Conservation (phyloP, 805 yeast genomes). For the Ascoidea asiatica region DNA sequence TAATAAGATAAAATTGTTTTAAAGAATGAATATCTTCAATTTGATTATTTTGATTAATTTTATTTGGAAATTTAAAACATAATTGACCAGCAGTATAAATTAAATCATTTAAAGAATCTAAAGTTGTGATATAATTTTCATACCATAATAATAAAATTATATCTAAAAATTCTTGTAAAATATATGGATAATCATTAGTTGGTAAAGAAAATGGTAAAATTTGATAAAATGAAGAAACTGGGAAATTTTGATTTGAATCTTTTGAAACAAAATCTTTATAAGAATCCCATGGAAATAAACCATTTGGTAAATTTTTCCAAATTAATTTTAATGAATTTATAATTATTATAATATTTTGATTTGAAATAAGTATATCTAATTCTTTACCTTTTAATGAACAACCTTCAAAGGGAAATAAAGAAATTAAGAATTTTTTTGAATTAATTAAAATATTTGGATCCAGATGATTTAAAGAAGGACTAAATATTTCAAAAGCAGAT, state of each 20-base stretch:
- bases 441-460: not conserved
- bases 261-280: conserved; percentile 16
- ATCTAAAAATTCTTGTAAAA: conserved; percentile 23
- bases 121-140: too few species aligned
- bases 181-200: conserved; percentile 21
- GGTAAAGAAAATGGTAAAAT: conserved; percentile 20
- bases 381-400: conserved; percentile 5
- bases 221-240: conserved; percentile 20
- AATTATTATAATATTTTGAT: conserved; percentile 13
- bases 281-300: conserved; percentile 23
- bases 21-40: conserved; percentile 13
- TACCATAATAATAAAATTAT: conserved; percentile 17
- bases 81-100: conserved; percentile 23
- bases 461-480: not conserved
- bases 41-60: conserved; percentile 12
- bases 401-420: conserved; percentile 8
- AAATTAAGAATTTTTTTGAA: not conserved
- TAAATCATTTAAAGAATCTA: conserved; percentile 12
- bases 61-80: conserved; percentile 17
- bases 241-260: conserved; percentile 14
- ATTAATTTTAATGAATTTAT: conserved; percentile 17
- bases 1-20: conserved; percentile 19
- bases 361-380: not conserved
- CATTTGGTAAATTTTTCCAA: conserved; percentile 21
- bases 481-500: not conserved